Evolutionary conservation across 1,139 yeast genomes (phyloP), one percentile per base, ranked within the genome.

Genomic region (Yamadazyma spencermartinsiae): DNA sequence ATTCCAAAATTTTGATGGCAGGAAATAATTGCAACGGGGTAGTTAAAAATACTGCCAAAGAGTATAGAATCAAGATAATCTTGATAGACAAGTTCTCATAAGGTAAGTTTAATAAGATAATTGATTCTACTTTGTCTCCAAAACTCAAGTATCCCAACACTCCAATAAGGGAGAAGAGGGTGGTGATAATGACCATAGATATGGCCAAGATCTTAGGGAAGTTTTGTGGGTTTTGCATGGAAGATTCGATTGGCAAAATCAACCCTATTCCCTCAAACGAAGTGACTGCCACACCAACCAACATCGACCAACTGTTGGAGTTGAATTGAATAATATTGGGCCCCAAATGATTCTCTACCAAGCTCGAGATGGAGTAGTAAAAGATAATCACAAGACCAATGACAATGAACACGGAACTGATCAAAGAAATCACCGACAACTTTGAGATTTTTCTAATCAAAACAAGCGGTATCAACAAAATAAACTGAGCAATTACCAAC

Each of bases 211-310:
- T 89, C 49, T 69, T 52, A 3, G 92, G 86, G 52, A 83, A 85
- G 48, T 81, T 72, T 49, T 82, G 82, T 2, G 92, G 94, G 38
- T 79, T 63, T 34, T 69, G 74, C 92, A 85, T 85, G 3, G 90
- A 78, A 38, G 84, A 78, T 54, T 85, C 88, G 23, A 85, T 83
- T 1, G 92, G 94, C 29, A 85, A 74, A 35, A 85, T 82, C 31
- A 85, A 64, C 0, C 94, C 92, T 44, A 85, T 82, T 1, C 94
- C 94, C 63, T 85, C 94, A 53, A 82, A 85, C 1, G 92, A 82
- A 42, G 86, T 84, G 15, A 85, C 87, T 0, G 90, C 90, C 2
- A 86, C 87, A 3, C 94, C 94, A 41, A 85, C 77, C 46, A 84
- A 80, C 66, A 85, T 67, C 2, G 90, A 76, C 84, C 89, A 85